A percentile compares a stretch with the other conserved stretches of the same genome.
Evolutionary conservation across 2,329 filamentous ascomycete species (phyloP).

Genomic region (Colletotrichum cereale): DNA sequence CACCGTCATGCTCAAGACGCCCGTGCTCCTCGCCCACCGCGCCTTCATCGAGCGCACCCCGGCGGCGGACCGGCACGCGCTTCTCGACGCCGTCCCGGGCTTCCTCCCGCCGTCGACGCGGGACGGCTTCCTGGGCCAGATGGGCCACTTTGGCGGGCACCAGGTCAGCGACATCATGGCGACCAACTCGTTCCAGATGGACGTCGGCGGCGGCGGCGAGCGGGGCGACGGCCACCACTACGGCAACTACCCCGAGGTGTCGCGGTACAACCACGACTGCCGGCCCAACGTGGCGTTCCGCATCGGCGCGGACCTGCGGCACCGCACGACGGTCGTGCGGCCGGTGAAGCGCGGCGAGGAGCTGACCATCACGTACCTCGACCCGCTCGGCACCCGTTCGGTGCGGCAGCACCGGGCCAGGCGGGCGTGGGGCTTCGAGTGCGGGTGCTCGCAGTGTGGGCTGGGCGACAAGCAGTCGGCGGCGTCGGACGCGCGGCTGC

Average conservation of each 20-base stretch:
- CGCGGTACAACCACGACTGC: slow-evolving; percentile 61
- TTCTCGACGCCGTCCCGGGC: slow-evolving; percentile 27
- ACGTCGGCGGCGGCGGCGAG: slow-evolving; percentile 32
- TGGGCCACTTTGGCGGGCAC: slow-evolving; percentile 38
- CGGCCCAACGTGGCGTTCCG: slow-evolving; percentile 59
- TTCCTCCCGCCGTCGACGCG: slow-evolving; percentile 29
- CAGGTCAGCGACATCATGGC: slow-evolving; percentile 39
- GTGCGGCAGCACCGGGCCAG: slow-evolving; percentile 48
- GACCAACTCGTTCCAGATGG: slow-evolving; percentile 42
- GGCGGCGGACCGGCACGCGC: slow-evolving; percentile 6
- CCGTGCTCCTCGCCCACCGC: slow-evolving; percentile 40
- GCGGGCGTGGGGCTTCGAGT: slow-evolving; percentile 55
- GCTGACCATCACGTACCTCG: slow-evolving; percentile 59
- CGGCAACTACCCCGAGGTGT: slow-evolving; percentile 41
- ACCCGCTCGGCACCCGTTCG: slow-evolving; percentile 45
- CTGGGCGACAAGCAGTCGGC: slow-evolving; percentile 42
- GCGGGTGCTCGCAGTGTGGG: slow-evolving; percentile 54
- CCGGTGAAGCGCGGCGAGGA: slow-evolving; percentile 57
- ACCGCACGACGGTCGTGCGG: slow-evolving; percentile 53
- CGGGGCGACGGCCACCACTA: slow-evolving; percentile 38
- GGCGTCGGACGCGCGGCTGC: slow-evolving; percentile 54
- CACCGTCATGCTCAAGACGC: slow-evolving; percentile 32
- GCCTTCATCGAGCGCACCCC: slow-evolving; percentile 37
- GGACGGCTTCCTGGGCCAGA: slow-evolving; percentile 32
- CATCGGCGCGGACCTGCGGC: slow-evolving; percentile 52